These are phyloP conservation scores for Leccinum fuscescens DNA, from an alignment of 1,284 basidiomycete genomes.

Conservation along the genomic window DNA sequence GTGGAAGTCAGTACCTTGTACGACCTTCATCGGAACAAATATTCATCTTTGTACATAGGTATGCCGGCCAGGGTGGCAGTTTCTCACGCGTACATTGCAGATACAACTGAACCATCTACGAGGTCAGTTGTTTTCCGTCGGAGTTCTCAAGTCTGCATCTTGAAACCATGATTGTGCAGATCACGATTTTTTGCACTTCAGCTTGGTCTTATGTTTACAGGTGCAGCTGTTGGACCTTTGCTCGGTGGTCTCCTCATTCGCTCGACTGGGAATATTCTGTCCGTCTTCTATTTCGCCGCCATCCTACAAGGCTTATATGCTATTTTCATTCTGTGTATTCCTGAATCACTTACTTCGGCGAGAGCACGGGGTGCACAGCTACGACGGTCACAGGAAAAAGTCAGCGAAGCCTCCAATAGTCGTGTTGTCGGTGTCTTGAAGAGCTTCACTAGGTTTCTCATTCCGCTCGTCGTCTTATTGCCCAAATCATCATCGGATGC, in stretches of 20 bases:
- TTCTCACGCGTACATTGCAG: conserved; percentile 26
- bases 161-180: conserved; percentile 28
- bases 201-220: conserved; percentile 61
- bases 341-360: no score
- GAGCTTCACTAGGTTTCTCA: no score
- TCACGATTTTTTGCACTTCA: conserved; percentile 63
- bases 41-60: conserved; percentile 15
- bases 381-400: no score
- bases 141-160: background rate
- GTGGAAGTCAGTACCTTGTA: conserved; percentile 63
- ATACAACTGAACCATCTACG: conserved; percentile 26
- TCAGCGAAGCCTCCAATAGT: no score
- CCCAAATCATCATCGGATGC: no score
- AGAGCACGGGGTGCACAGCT: no score
- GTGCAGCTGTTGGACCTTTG: conserved; percentile 72
- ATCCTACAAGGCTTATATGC: no score
- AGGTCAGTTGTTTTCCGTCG: conserved; percentile 19
- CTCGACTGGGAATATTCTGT: no score
- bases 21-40: background rate
- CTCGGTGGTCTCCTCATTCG: conserved; percentile 67
- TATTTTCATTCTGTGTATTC: no score
- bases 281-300: no score
- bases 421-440: no score
- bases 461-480: no score
- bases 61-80: conserved; percentile 18